These are phyloP conservation scores for Coniochaeta sp. DNA, from an alignment of 2,329 filamentous ascomycete genomes.

Conservation along the genomic window DNA sequence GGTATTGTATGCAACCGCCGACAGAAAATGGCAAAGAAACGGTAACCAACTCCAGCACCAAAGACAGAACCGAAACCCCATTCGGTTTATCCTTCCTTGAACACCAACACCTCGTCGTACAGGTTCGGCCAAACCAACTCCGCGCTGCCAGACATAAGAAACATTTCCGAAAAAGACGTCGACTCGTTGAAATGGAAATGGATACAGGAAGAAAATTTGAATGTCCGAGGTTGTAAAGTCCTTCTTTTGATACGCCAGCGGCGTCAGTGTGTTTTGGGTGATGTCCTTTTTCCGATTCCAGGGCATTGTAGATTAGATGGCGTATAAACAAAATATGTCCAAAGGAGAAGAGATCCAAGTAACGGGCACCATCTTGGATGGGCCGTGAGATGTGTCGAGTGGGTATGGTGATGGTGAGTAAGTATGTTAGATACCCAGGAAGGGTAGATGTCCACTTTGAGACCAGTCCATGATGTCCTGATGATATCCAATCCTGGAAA, in stretches of 20 bases:
- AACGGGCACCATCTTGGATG: not conserved
- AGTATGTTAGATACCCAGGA: not conserved
- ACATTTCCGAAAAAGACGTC: not conserved
- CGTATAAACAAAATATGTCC: not conserved
- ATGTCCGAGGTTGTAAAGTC: not conserved
- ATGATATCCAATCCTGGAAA: not conserved
- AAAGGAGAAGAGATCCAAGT: not conserved
- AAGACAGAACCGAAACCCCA: not conserved
- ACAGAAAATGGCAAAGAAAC: not conserved
- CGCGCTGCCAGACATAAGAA: constrained; percentile 12
- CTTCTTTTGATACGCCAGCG: constrained; percentile 1
- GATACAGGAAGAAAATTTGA: not conserved
- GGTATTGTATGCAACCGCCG: not conserved
- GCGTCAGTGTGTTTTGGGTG: not conserved
- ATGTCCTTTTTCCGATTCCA: not conserved
- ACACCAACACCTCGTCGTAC: not conserved
- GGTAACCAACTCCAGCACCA: not conserved
- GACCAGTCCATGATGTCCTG: not conserved
- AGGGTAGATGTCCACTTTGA: too few species aligned
- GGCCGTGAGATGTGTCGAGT: not conserved
- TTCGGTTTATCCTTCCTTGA: not conserved
- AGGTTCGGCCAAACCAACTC: constrained; percentile 11
- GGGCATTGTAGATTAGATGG: not conserved
- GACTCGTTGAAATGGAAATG: constrained; percentile 1
- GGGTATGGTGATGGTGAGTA: not conserved